phyloP scores from a whole-genome alignment of 2,329 filamentous ascomycete genomes.

The Apiospora saccharicola region DNA sequence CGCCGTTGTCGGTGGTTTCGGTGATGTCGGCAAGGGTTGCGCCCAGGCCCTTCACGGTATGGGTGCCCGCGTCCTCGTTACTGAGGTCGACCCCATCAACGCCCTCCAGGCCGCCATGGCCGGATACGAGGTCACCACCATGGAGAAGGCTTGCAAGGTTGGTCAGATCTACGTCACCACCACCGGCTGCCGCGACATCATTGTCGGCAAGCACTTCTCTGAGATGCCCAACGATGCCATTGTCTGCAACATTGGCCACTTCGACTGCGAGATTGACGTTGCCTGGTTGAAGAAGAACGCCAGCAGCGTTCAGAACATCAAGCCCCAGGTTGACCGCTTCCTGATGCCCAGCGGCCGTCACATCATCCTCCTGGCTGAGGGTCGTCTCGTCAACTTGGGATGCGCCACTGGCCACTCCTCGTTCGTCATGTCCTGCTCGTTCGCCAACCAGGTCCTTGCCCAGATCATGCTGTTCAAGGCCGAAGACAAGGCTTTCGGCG shows the following conservation, averaged over 20 bases:
- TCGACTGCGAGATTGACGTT: slow-evolving; percentile 99
- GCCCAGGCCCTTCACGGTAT: slow-evolving; percentile 95
- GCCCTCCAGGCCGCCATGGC: slow-evolving; percentile 98
- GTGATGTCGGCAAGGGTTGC: slow-evolving; percentile 99
- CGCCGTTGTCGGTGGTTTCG: slow-evolving; percentile 95
- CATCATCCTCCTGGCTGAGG: slow-evolving; percentile 98
- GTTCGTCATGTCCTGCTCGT: slow-evolving; percentile 99
- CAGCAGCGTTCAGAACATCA: slow-evolving; percentile 95
- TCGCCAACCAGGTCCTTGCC: slow-evolving; percentile 99
- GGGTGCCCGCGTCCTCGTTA: slow-evolving; percentile 96
- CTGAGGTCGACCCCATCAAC: slow-evolving; percentile 99
- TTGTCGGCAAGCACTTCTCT: slow-evolving; percentile 91
- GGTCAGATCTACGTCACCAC: slow-evolving; percentile 99
- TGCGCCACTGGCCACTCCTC: slow-evolving; percentile 99
- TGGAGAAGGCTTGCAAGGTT: slow-evolving; percentile 89
- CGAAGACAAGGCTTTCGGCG: slow-evolving; percentile 82
- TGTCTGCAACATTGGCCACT: slow-evolving; percentile 99
- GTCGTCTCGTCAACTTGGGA: slow-evolving; percentile 98
- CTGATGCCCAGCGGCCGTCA: slow-evolving; percentile 91
- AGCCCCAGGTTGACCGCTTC: slow-evolving; percentile 99
- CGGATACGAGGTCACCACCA: slow-evolving; percentile 95
- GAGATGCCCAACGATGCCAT: slow-evolving; percentile 97
- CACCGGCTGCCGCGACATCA: slow-evolving; percentile 98
- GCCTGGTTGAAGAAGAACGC: slow-evolving; percentile 99
- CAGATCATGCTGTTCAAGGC: slow-evolving; percentile 99